Conservation (phyloP, 2,329 filamentous ascomycete species). For the Eutypella sp. region DNA sequence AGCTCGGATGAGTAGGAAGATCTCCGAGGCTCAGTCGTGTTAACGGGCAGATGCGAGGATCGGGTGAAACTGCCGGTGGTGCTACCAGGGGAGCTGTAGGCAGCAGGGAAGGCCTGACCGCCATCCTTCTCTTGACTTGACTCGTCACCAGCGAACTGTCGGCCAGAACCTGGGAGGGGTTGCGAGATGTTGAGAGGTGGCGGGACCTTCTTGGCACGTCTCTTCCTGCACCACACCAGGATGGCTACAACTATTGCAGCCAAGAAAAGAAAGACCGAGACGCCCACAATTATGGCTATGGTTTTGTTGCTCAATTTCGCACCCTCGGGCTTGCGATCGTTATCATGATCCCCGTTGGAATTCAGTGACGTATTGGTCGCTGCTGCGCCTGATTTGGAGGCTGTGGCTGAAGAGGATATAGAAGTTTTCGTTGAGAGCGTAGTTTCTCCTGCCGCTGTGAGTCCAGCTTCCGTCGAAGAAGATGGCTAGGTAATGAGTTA, state of each 20-base stretch:
- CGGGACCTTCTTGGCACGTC: conserved; percentile 13
- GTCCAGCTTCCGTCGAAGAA: neutral
- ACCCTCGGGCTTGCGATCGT: no score
- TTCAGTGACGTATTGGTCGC: neutral
- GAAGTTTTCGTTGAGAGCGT: neutral
- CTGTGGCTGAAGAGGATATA: neutral
- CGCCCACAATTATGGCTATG: no score
- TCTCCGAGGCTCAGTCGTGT: conserved; percentile 13
- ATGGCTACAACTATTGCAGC: conserved; percentile 39
- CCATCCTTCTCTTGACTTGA: conserved; percentile 11
- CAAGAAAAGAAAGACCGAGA: no score
- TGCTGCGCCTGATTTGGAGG: neutral
- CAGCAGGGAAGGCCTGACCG: conserved; percentile 13
- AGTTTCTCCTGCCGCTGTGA: neutral
- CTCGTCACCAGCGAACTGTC: conserved; percentile 23
- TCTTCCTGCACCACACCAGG: conserved; percentile 26
- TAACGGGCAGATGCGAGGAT: conserved; percentile 10
- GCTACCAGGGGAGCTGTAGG: neutral
- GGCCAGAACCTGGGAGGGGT: conserved; percentile 44
- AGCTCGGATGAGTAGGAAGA: conserved; percentile 28
- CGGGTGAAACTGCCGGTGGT: conserved; percentile 11
- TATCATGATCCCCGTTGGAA: conserved; percentile 5
- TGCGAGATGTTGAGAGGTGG: conserved; percentile 42
- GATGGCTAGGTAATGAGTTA: conserved; percentile 3
- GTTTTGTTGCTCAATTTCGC: no score